Conservation (phyloP, 2,329 filamentous ascomycete genomes). For the Aspergillus sp. region DNA sequence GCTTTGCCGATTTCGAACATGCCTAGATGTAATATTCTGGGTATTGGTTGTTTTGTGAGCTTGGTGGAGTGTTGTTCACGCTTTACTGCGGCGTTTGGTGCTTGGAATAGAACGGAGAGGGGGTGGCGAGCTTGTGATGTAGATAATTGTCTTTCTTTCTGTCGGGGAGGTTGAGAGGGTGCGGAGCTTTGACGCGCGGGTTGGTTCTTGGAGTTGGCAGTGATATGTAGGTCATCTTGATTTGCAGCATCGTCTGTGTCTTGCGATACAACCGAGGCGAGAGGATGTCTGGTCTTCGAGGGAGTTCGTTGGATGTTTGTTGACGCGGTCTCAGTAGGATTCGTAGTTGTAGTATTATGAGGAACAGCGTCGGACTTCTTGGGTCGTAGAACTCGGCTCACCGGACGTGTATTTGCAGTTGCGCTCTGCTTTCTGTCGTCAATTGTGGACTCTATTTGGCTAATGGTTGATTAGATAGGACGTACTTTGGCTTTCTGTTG, state of each 20-base stretch:
- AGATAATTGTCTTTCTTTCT: not conserved
- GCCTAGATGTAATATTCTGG: not conserved
- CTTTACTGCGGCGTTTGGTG: not conserved
- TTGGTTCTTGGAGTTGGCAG: no score
- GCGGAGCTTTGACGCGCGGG: no score
- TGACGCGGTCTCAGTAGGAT: no score
- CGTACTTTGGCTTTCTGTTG: not conserved
- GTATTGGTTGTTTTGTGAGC: not conserved
- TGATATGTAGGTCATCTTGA: no score
- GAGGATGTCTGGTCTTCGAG: no score
- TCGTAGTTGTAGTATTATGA: not conserved
- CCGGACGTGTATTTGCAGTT: not conserved
- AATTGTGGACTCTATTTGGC: not conserved
- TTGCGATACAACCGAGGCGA: no score
- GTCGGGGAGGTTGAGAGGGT: not conserved
- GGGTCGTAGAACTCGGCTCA: not conserved
- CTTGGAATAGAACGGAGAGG: not conserved
- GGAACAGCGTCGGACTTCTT: not conserved
- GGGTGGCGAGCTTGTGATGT: not conserved
- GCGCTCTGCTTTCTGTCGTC: not conserved
- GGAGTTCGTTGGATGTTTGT: no score
- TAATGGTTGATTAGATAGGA: not conserved
- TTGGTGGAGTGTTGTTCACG: not conserved
- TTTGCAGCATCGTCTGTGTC: no score
- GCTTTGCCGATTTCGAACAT: not conserved